Evolutionary conservation across 2,329 filamentous ascomycete species (phyloP), one percentile per base, ranked within the genome.

Genomic region (Pseudonectria buxi): DNA sequence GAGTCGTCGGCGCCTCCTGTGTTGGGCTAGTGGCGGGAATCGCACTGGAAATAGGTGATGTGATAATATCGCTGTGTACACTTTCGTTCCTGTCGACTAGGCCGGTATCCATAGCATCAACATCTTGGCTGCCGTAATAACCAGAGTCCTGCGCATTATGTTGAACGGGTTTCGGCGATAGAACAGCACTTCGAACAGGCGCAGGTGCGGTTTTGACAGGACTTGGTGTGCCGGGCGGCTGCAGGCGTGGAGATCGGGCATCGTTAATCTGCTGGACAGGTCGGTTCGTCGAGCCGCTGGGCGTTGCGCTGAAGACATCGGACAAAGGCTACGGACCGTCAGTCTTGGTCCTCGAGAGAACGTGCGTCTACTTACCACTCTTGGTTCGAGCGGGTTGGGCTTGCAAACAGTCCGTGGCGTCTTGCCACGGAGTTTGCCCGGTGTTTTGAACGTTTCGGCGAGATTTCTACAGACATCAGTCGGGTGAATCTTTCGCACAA

Each of bases 361-460:
- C 13, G 14, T 24, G 5, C 27, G 44, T 10, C 41, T 47, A 64
- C 78, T 62, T 68, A 86, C 83, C 44, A 78, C 74, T 51, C 84
- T 75, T 24, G 69, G 60, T 56, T 83, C 79, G 16, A 63, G 59
- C 9, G 66, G 63, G 50, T 73, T 71, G 32, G 62, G 63, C 56
- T 83, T 88, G 37, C 79, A 75, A 24, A 67, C 68, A 13, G 84
- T 87, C 42, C 82, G 74, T 28, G 86, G 85, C 18, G 85, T 90
- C 65, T 87, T 89, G 36, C 82, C 85, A 46, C 85, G 80, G 57
- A 92, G 64, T 57, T 87, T 90, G 37, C 85, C 85, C 4, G 86
- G 86, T 26, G 86, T 92, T 58, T 96, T 98, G 69, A 96, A 95
- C n/a, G 94, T 81, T 53, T 96, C 90, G 44, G 86, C 77, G 41